Conservation (phyloP, 768 basidiomycete genomes). For the Boletus rubroflammeus region DNA sequence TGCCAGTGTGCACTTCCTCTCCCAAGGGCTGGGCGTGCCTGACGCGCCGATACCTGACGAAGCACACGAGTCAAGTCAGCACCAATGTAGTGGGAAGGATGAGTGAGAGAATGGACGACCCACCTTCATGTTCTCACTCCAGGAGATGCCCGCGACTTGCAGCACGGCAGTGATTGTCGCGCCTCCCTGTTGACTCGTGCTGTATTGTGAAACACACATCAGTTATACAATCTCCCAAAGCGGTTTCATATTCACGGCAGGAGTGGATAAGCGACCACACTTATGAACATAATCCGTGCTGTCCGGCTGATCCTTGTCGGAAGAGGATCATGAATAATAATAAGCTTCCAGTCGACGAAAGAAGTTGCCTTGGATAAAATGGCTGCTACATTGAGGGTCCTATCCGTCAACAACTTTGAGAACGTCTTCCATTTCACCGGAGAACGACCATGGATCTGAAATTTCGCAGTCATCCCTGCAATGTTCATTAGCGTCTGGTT, state of each 20-base stretch:
- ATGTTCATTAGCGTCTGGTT: background rate
- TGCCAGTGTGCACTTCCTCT: background rate
- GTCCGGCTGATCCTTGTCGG: slow-evolving; percentile 31
- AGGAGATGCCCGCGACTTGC: background rate
- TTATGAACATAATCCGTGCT: slow-evolving; percentile 16
- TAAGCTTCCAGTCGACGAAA: slow-evolving; percentile 37
- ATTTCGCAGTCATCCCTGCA: slow-evolving; percentile 18
- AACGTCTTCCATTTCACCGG: slow-evolving; percentile 18
- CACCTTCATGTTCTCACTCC: background rate
- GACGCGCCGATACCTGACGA: background rate
- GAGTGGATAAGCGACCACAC: slow-evolving; percentile 23
- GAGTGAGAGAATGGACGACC: background rate
- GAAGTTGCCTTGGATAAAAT: slow-evolving; percentile 21
- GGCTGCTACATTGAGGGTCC: slow-evolving; percentile 19
- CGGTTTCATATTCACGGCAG: background rate
- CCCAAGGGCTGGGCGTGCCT: background rate
- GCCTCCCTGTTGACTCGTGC: background rate
- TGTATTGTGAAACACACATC: background rate
- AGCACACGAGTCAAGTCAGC: background rate
- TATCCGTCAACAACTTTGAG: slow-evolving; percentile 14
- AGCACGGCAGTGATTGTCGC: slow-evolving; percentile 1
- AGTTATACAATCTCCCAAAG: background rate
- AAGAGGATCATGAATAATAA: slow-evolving; percentile 33
- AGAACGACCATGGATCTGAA: slow-evolving; percentile 14
- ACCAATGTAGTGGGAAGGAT: background rate